Evolutionary conservation across 2,329 filamentous ascomycete genomes (phyloP).

Genomic region (Aspergillus pseudotamarii): DNA sequence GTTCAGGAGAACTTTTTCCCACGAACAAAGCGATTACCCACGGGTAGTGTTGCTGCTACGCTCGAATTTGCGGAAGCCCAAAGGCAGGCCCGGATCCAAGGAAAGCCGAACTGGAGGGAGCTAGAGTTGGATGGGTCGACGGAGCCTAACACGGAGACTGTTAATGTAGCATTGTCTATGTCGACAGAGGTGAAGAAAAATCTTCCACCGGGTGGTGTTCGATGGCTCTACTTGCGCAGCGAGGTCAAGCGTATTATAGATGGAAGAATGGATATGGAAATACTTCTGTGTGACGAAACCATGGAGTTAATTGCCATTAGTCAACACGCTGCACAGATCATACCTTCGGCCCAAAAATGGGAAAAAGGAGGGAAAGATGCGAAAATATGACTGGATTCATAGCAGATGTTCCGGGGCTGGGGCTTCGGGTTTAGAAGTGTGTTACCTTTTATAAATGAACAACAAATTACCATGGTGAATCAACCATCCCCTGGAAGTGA

Average conservation of each 20-base stretch:
- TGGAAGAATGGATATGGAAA: slow-evolving; percentile 5
- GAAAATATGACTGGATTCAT: too few species aligned
- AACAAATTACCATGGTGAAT: too few species aligned
- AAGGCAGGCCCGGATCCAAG: neutral
- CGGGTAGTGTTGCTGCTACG: slow-evolving; percentile 3
- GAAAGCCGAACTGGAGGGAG: neutral
- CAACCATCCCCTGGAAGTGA: too few species aligned
- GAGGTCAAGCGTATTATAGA: neutral
- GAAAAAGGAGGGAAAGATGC: too few species aligned
- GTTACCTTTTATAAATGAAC: too few species aligned
- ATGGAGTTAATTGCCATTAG: slow-evolving; percentile 2
- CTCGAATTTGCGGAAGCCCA: neutral
- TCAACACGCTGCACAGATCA: neutral
- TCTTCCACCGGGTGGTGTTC: neutral
- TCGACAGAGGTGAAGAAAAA: slow-evolving; percentile 1
- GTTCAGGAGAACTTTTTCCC: neutral
- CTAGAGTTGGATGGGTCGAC: neutral
- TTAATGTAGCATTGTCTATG: neutral
- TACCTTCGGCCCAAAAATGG: neutral
- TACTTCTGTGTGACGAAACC: neutral
- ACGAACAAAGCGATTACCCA: neutral
- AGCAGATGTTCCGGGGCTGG: too few species aligned
- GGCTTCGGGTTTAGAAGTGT: too few species aligned
- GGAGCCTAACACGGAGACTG: neutral
- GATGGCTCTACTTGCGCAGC: slow-evolving; percentile 4